Conservation (phyloP, 225 moss, liverwort and hornwort genomes). For the Physcomitrellopsis africana region DNA sequence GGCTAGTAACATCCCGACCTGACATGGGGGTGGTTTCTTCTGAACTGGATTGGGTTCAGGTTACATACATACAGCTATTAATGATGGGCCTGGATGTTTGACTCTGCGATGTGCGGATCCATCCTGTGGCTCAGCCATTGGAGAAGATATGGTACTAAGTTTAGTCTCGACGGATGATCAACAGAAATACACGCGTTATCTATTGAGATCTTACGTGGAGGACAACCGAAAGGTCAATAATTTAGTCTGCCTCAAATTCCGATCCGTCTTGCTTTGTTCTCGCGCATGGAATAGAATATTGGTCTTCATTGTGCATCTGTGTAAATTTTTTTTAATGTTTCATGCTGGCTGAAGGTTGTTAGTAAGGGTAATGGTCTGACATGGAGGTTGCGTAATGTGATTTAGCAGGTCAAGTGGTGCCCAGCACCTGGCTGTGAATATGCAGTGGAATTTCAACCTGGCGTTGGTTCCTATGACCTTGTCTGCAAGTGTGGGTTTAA, state of each 20-base stretch:
- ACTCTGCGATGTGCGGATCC: conserved; percentile 91
- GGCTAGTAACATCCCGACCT: conserved; percentile 10
- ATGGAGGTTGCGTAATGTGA: conserved; percentile 3
- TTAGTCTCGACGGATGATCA: conserved; percentile 73
- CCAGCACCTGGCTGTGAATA: conserved; percentile 97
- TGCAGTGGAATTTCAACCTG: conserved; percentile 83
- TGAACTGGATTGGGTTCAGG: conserved; percentile 40
- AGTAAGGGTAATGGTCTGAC: conserved; percentile 21
- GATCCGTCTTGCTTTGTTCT: conserved; percentile 4
- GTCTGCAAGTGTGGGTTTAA: conserved; percentile 86
- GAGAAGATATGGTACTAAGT: conserved; percentile 86
- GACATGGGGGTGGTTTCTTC: conserved; percentile 17
- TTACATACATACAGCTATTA: conserved; percentile 91
- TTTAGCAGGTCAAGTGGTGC: conserved; percentile 86
- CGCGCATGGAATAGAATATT: background rate
- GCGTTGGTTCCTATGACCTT: conserved; percentile 82
- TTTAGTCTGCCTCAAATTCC: conserved; percentile 15
- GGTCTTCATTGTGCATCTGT: background rate
- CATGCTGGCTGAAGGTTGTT: background rate
- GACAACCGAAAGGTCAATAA: conserved; percentile 76
- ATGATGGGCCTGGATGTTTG: conserved; percentile 89
- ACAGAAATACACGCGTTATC: conserved; percentile 73
- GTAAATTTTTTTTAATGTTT: background rate
- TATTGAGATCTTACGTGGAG: conserved; percentile 91
- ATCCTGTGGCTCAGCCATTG: conserved; percentile 83